A percentile compares a stretch with the other conserved stretches of the same genome.
These are phyloP conservation scores for Candida sanyaensis DNA, from an alignment of 1,139 yeast genomes.

Conservation along the genomic window DNA sequence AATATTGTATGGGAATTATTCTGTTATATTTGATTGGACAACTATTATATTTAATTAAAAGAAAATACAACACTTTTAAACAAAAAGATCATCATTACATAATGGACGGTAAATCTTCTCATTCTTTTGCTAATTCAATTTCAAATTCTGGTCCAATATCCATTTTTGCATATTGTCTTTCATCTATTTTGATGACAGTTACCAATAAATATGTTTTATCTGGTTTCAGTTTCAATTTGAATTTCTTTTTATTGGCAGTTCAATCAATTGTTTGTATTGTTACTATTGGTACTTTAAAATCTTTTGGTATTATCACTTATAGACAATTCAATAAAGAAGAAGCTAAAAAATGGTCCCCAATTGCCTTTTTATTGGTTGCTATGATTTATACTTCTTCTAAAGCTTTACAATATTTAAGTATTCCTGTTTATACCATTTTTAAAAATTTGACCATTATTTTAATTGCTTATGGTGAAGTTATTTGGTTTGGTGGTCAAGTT, in stretches of 20 bases:
- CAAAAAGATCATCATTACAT: slow-evolving; percentile 6
- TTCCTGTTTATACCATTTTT: slow-evolving; percentile 97
- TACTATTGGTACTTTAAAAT: slow-evolving; percentile 71
- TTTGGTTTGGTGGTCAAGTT: slow-evolving; percentile 95
- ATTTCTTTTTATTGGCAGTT: slow-evolving; percentile 80
- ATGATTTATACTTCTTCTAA: slow-evolving; percentile 98
- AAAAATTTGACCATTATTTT: slow-evolving; percentile 94
- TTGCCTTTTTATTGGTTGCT: slow-evolving; percentile 80
- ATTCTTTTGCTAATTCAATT: slow-evolving; percentile 26
- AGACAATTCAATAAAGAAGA: slow-evolving; percentile 84
- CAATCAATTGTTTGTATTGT: slow-evolving; percentile 81
- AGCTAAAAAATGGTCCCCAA: slow-evolving; percentile 95
- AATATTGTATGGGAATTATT: slow-evolving; percentile 41
- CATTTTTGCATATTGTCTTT: slow-evolving; percentile 81
- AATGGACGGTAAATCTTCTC: slow-evolving; percentile 31
- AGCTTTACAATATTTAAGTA: slow-evolving; percentile 86
- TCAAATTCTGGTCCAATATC: slow-evolving; percentile 88
- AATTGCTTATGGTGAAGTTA: slow-evolving; percentile 96
- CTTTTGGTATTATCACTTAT: slow-evolving; percentile 76
- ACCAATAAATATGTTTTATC: slow-evolving; percentile 94
- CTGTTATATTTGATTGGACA: slow-evolving; percentile 44
- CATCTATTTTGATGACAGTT: slow-evolving; percentile 97
- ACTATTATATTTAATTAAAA: slow-evolving; percentile 31
- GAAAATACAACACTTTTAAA: slow-evolving; percentile 17
- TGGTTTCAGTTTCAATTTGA: slow-evolving; percentile 81